Evolutionary conservation across 805 yeast genomes (phyloP), one percentile per base, ranked within the genome.

Genomic region (Candida cerambycidarum): DNA sequence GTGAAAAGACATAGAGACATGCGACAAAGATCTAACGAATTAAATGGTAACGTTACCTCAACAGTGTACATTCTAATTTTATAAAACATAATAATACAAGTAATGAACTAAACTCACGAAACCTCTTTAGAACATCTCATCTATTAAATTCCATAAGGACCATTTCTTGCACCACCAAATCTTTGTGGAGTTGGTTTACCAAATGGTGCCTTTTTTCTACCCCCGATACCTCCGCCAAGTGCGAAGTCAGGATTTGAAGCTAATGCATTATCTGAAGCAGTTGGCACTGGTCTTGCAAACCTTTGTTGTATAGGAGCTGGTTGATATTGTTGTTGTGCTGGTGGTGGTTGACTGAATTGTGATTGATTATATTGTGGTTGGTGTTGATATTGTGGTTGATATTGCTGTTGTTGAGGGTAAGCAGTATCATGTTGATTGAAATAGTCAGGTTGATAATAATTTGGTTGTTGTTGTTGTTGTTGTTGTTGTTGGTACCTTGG

Each of bases 401-500:
- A 28, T 25, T 51, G 54, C 42, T 54, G 61, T 33, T 48, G 58
- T 38, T 48, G 57, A 14, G 42, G 47, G 17, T 43, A 44, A 10
- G 40, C 19, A 12, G 43, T 11, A 17, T 42, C 42, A 29, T 45
- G 54, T 25, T 43, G 50, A 5, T 42, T 61, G 45, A 52, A 50
- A 42, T 47, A 52, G 24, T 48, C 39, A 28, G 41, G 44, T 29
- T 51, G 54, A 24, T 31, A 24, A 13, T 43, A 51, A 40, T 55
- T 58, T 23, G 40, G 49, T 12, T 38, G 52, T 66, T 71, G 39
- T n/a, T n/a, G n/a, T n/a, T n/a, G n/a, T n/a, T n/a, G n/a, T n/a
- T n/a, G n/a, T n/a, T 42, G 49, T 12, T 38, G 52, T 66, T 71
- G 39, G 51, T 78, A 80, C 19, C 67, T 62, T 13, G 85, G 86